Percentiles rank a stretch among this genome's conserved stretches.
Evolutionary conservation across 768 basidiomycete genomes (phyloP).

Genomic region (Leccinum longicurvipes): DNA sequence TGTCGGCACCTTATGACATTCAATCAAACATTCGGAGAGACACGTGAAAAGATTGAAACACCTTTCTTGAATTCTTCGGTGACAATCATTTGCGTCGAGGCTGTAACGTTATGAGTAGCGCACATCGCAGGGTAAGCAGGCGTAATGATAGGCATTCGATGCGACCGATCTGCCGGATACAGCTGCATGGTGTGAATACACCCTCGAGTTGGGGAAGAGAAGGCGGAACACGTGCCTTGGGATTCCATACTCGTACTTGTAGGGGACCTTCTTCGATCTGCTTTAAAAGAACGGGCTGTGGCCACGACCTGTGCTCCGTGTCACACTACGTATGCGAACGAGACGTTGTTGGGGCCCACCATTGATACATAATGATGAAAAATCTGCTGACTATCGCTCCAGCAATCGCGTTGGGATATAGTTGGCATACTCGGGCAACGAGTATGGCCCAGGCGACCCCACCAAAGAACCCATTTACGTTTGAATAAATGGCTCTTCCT

Average conservation of each 20-base stretch:
- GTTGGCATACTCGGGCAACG: slow-evolving; percentile 97
- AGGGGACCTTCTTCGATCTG: slow-evolving; percentile 95
- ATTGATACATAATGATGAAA: slow-evolving; percentile 98
- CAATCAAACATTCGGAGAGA: slow-evolving; percentile 9
- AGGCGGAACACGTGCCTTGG: slow-evolving; percentile 53
- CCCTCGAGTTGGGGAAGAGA: too few species aligned
- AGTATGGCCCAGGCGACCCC: slow-evolving; percentile 99
- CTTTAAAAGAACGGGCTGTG: slow-evolving; percentile 94
- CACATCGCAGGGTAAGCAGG: slow-evolving; percentile 99
- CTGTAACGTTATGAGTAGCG: slow-evolving; percentile 95
- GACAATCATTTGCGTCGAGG: slow-evolving; percentile 94
- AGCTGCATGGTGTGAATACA: slow-evolving; percentile 44
- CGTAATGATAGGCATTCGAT: slow-evolving; percentile 99
- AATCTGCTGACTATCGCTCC: slow-evolving; percentile 96
- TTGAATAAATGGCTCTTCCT: slow-evolving; percentile 97
- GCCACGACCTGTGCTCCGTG: slow-evolving; percentile 78
- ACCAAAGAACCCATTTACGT: slow-evolving; percentile 95
- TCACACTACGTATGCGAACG: slow-evolving; percentile 5
- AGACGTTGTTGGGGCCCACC: slow-evolving; percentile 49
- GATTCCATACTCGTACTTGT: slow-evolving; percentile 97
- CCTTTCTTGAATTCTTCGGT: slow-evolving; percentile 95
- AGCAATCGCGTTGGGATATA: slow-evolving; percentile 93
- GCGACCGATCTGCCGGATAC: slow-evolving; percentile 89
- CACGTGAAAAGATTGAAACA: slow-evolving; percentile 23
- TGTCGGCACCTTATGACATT: slow-evolving; percentile 69